Evolutionary conservation across 495 filamentous ascomycete species (phyloP), one percentile per base, ranked within the genome.

Genomic region (Podospora conica): DNA sequence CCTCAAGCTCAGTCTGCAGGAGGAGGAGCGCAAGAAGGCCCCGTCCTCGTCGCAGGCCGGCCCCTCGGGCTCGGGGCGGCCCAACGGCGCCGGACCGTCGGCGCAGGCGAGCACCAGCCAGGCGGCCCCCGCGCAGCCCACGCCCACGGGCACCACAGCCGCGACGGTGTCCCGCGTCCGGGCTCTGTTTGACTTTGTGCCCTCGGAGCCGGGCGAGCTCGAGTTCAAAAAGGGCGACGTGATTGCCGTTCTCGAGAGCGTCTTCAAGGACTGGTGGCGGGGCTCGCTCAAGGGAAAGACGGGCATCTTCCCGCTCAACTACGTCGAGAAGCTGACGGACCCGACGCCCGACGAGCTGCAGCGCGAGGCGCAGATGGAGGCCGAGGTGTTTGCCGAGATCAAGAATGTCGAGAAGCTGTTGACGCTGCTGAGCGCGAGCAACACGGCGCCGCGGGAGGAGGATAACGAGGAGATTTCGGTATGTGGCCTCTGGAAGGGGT

Each of bases 251-350:
- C 82, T 98, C 23, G 96, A 98, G 76, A 96, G 91, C 7, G 95
- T 98, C 3, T 98, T 95, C 76, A 98, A 98, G 77, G 95, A 98
- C 79, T 98, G 95, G 95, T 98, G 95, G 95, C 96, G 96, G 72
- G 95, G 95, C 4, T 96, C 92, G 55, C 77, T 98, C 67, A 86
- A 91, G 75, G 95, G 95, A 6, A 92, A 97, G 74, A 97, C 92
- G 18, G 95, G 95, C 66, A 98, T 98, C 69, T 98, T 98, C 77
- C 95, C 95, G 25, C 84, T 98, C 61, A 98, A 98, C 77, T 98
- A 98, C 76, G 96, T 98, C 22, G 95, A 98, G 77, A 98, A 98
- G 77, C 82, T 98, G 60, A 85, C 93, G 40, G 95, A 98, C 70
- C 95, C 95, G 3, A 98, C 95, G 15, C 87, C 88, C 53, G 94